Conservation (phyloP, 2,329 filamentous ascomycete genomes). For the Diaporthe citriasiana region DNA sequence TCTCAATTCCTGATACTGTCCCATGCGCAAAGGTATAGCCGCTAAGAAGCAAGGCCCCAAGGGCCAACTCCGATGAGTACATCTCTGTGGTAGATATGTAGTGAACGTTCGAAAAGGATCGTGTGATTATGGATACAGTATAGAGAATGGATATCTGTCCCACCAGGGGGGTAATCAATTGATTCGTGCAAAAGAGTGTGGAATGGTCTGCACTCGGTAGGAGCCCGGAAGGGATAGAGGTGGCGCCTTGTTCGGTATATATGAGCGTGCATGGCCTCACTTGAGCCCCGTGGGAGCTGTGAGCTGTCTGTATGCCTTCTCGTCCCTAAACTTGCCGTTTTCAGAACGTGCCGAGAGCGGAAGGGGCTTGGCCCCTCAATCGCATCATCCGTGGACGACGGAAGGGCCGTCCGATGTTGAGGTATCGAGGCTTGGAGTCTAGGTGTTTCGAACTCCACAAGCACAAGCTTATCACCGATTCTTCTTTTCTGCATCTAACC, state of each 20-base stretch:
- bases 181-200: background rate
- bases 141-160: slow-evolving; percentile 12
- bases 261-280: slow-evolving; percentile 13
- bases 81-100: background rate
- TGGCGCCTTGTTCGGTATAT: background rate
- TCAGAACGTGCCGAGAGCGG: background rate
- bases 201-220: background rate
- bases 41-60: slow-evolving; percentile 11
- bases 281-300: background rate
- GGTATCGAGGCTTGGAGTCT: slow-evolving; percentile 3
- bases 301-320: slow-evolving; percentile 1
- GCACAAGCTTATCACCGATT: slow-evolving; percentile 8
- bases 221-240: background rate
- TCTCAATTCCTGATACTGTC: slow-evolving; percentile 19
- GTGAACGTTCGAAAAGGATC: slow-evolving; percentile 1
- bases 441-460: slow-evolving; percentile 24
- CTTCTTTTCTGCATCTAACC: background rate
- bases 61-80: background rate
- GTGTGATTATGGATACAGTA: background rate
- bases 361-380: slow-evolving; percentile 12
- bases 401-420: slow-evolving; percentile 19
- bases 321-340: slow-evolving; percentile 5
- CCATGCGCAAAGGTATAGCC: slow-evolving; percentile 13
- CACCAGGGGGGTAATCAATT: slow-evolving; percentile 1
- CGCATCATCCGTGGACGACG: slow-evolving; percentile 3